phyloP scores from a whole-genome alignment of 305 asterid species.

The Striga hermonthica region DNA sequence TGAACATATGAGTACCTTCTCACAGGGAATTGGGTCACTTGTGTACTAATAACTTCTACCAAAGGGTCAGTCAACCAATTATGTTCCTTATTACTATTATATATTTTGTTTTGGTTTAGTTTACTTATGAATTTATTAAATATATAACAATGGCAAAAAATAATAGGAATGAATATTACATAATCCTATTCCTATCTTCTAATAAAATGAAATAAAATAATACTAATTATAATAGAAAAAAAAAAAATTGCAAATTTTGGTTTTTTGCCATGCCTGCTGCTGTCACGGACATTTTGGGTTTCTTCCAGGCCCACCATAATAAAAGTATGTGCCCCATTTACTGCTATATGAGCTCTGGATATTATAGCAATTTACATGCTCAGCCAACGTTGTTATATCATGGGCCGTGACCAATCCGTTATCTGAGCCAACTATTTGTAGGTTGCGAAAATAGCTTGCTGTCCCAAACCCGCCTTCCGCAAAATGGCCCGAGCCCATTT shows the following conservation, averaged over 20 bases:
- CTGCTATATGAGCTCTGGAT: conserved; percentile 64
- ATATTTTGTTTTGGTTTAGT: too few species aligned
- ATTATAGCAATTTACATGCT: conserved; percentile 72
- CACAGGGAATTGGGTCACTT: too few species aligned
- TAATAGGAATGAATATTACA: too few species aligned
- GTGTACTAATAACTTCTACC: too few species aligned
- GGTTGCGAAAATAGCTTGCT: conserved; percentile 79
- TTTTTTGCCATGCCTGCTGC: neutral
- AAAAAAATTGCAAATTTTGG: conserved; percentile 28
- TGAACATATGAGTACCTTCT: too few species aligned
- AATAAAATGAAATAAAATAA: too few species aligned
- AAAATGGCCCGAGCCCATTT: conserved; percentile 93
- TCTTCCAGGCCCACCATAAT: conserved; percentile 95
- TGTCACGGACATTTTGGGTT: conserved; percentile 45
- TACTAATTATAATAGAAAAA: too few species aligned
- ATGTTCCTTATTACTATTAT: too few species aligned
- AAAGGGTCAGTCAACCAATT: too few species aligned
- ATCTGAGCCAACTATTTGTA: conserved; percentile 83
- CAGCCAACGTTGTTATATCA: conserved; percentile 68
- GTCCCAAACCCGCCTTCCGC: conserved; percentile 71
- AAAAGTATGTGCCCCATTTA: conserved; percentile 92
- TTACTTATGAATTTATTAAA: too few species aligned
- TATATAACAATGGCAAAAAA: too few species aligned
- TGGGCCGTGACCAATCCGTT: conserved; percentile 67
- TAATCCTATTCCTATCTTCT: too few species aligned